phyloP scores from a whole-genome alignment of 2,329 filamentous ascomycete genomes.

The Fusarium globosum region DNA sequence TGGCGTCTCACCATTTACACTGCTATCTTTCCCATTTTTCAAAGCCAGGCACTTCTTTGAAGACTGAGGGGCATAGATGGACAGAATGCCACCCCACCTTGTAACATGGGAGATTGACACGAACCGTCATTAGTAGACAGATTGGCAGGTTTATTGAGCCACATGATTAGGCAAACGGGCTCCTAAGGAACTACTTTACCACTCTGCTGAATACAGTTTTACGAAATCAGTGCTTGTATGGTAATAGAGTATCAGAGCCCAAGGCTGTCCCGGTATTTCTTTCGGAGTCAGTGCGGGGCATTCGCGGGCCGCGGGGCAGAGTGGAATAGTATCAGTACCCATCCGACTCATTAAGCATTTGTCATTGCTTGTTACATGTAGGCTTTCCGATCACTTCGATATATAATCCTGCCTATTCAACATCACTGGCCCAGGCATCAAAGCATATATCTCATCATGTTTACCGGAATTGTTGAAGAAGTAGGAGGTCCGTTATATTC shows the following conservation, averaged over 20 bases:
- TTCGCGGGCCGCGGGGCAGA: slow-evolving; percentile 24
- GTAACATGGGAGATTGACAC: neutral
- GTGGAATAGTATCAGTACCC: slow-evolving; percentile 24
- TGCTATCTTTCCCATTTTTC: neutral
- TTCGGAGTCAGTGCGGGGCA: slow-evolving; percentile 42
- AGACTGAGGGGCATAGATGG: slow-evolving; percentile 10
- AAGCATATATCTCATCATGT: slow-evolving; percentile 69
- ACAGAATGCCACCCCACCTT: slow-evolving; percentile 4
- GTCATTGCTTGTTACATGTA: slow-evolving; percentile 32
- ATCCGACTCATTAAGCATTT: slow-evolving; percentile 36
- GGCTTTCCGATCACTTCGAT: neutral
- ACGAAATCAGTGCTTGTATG: neutral
- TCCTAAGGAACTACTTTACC: no score
- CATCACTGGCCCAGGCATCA: neutral
- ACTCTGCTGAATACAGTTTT: neutral
- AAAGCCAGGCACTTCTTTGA: neutral
- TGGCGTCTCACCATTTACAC: neutral
- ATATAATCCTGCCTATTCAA: neutral
- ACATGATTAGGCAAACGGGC: neutral
- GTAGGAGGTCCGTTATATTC: slow-evolving; percentile 79
- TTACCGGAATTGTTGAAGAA: slow-evolving; percentile 93
- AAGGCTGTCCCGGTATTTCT: slow-evolving; percentile 8
- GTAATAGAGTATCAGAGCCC: neutral
- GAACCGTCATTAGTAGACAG: neutral
- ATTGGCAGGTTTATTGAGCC: neutral